Evolutionary conservation across 225 moss, liverwort and hornwort genomes (phyloP).

Genomic region (Thuidium tamariscinum): DNA sequence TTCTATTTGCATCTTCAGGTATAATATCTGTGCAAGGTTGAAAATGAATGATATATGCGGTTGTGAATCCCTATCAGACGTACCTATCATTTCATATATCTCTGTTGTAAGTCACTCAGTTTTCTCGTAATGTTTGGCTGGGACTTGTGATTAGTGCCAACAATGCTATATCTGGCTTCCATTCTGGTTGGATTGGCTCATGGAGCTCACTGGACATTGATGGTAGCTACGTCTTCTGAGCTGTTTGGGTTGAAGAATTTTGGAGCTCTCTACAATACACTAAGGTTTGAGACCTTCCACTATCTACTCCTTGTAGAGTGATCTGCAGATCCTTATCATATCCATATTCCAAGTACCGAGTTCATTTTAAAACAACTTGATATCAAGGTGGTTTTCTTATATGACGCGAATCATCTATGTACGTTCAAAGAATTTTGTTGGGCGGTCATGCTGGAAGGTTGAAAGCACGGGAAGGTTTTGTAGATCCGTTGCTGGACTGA

Average conservation of each 20-base stretch:
- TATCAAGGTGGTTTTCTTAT: not conserved
- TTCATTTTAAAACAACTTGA: not conserved
- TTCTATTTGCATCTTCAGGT: slow-evolving; percentile 93
- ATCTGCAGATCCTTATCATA: not conserved
- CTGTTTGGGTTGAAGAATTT: slow-evolving; percentile 81
- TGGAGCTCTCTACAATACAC: slow-evolving; percentile 91
- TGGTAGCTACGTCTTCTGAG: slow-evolving; percentile 95
- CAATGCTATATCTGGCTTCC: slow-evolving; percentile 81
- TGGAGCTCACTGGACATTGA: slow-evolving; percentile 97
- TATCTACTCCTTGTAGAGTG: not conserved
- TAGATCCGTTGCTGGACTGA: not conserved
- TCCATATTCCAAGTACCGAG: not conserved
- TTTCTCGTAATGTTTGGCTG: not conserved
- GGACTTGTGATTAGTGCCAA: slow-evolving; percentile 56
- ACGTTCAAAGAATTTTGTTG: not conserved
- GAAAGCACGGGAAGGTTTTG: not conserved
- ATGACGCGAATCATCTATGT: not conserved
- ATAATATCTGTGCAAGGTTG: not conserved
- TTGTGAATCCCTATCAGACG: not conserved
- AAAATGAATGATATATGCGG: not conserved
- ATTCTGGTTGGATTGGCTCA: slow-evolving; percentile 93
- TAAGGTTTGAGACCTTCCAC: slow-evolving; percentile 44
- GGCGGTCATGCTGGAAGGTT: not conserved
- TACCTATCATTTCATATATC: not conserved
- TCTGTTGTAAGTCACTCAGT: not conserved